Conservation (phyloP, 192 early-diverging fungal species). For the Kickxella alabastrina region DNA sequence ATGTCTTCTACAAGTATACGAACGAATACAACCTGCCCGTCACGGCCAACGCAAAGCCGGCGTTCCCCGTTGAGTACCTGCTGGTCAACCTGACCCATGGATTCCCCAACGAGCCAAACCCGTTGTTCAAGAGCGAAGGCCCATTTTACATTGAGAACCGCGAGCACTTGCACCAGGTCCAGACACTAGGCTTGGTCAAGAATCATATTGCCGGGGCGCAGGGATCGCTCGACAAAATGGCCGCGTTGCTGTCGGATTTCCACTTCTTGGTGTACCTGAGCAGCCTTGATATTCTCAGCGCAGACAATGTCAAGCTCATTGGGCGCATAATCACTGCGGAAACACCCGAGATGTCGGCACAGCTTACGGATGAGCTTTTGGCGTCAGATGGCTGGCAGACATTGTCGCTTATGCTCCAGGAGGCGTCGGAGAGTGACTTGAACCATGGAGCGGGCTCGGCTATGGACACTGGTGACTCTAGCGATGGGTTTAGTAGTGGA, state of each 20-base stretch:
- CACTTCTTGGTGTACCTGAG: slow-evolving; percentile 75
- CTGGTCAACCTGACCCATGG: slow-evolving; percentile 90
- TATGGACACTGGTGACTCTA: not conserved
- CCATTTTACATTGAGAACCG: slow-evolving; percentile 81
- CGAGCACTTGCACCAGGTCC: slow-evolving; percentile 50
- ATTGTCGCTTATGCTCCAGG: slow-evolving; percentile 29
- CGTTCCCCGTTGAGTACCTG: slow-evolving; percentile 96
- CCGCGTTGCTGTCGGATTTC: slow-evolving; percentile 71
- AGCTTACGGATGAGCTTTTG: slow-evolving; percentile 14
- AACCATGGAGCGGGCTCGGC: slow-evolving; percentile 13
- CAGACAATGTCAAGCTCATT: slow-evolving; percentile 46
- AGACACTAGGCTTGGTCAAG: slow-evolving; percentile 61
- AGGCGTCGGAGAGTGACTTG: slow-evolving; percentile 31
- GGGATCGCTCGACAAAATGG: slow-evolving; percentile 34
- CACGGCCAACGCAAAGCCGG: slow-evolving; percentile 85
- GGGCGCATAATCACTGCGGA: slow-evolving; percentile 23
- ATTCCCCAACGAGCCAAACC: slow-evolving; percentile 75
- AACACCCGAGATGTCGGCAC: not conserved
- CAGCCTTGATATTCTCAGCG: slow-evolving; percentile 62
- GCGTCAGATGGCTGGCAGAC: slow-evolving; percentile 41
- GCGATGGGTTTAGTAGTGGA: too few relatives aligned
- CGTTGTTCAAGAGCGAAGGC: slow-evolving; percentile 63
- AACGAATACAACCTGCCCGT: slow-evolving; percentile 92
- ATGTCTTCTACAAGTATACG: slow-evolving; percentile 93
- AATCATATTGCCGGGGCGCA: slow-evolving; percentile 43